Conservation (phyloP, 176 grass and related monocot genomes). For the Lolium rigidum region DNA sequence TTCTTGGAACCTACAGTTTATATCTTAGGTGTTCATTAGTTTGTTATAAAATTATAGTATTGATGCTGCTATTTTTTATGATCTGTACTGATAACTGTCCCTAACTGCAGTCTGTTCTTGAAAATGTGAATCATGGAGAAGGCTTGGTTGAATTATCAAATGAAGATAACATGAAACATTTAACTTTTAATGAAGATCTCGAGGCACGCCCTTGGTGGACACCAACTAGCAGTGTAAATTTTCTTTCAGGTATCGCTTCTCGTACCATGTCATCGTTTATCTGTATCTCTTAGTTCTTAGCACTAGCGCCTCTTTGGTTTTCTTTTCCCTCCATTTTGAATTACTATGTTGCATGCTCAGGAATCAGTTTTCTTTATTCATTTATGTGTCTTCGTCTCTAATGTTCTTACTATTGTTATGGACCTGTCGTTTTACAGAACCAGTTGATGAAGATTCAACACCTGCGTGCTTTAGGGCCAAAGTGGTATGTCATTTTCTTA, state of each 20-base stretch:
- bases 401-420: slow-evolving; percentile 26
- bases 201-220: slow-evolving; percentile 94
- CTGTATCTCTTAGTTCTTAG: not conserved
- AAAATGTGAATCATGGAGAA: slow-evolving; percentile 62
- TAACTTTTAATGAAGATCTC: slow-evolving; percentile 89
- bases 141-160: slow-evolving; percentile 79
- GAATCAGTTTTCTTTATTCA: slow-evolving; percentile 27
- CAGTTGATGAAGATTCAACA: slow-evolving; percentile 63
- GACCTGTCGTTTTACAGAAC: slow-evolving; percentile 55
- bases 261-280: not conserved
- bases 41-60: slow-evolving; percentile 15
- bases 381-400: not conserved
- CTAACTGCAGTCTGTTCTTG: slow-evolving; percentile 61
- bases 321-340: not conserved
- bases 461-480: slow-evolving; percentile 60
- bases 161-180: slow-evolving; percentile 66
- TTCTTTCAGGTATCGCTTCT: slow-evolving; percentile 70
- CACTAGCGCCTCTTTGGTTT: not conserved
- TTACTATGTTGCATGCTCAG: slow-evolving; percentile 25
- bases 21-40: slow-evolving; percentile 16
- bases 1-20: not conserved
- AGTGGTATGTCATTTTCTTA: slow-evolving; percentile 54
- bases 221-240: slow-evolving; percentile 73
- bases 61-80: not conserved
- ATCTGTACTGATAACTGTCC: slow-evolving; percentile 28